Evolutionary conservation across 345 rosid species (phyloP).

Genomic region (Ceriops decandra): DNA sequence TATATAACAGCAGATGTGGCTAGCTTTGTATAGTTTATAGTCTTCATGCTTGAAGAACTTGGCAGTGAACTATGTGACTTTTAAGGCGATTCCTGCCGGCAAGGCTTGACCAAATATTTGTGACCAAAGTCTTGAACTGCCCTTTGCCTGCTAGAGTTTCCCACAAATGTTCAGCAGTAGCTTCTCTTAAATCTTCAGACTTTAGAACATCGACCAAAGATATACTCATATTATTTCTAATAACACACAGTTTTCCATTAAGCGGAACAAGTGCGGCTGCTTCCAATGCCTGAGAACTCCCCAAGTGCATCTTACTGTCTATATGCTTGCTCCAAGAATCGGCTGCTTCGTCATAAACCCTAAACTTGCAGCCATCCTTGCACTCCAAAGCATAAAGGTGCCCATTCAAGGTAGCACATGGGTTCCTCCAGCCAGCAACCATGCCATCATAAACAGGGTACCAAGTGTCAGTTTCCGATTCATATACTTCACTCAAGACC

Average conservation of each 20-base stretch:
- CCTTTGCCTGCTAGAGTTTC: constrained; percentile 62
- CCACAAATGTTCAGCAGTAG: constrained; percentile 59
- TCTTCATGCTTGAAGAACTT: constrained; percentile 60
- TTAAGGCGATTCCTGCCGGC: constrained; percentile 65
- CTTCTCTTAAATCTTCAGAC: constrained; percentile 37
- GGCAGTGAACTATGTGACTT: constrained; percentile 74
- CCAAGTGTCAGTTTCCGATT: constrained; percentile 58
- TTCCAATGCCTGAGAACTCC: constrained; percentile 60
- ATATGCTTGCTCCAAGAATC: constrained; percentile 67
- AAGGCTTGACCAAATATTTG: constrained; percentile 62
- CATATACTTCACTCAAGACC: constrained; percentile 63
- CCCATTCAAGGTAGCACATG: constrained; percentile 53
- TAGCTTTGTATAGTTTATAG: background rate
- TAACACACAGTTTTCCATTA: constrained; percentile 60
- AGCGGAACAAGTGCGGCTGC: constrained; percentile 71
- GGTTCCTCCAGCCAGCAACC: constrained; percentile 80
- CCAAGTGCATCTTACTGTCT: constrained; percentile 66
- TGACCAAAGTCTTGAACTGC: constrained; percentile 60
- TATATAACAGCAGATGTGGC: background rate
- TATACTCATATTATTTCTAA: constrained; percentile 71
- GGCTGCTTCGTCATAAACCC: constrained; percentile 58
- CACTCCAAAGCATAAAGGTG: constrained; percentile 68
- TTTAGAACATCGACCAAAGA: constrained; percentile 56
- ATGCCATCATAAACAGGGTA: constrained; percentile 60
- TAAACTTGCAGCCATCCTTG: constrained; percentile 69